phyloP scores from a whole-genome alignment of 805 yeast genomes.

The Ogataea degrootiae region DNA sequence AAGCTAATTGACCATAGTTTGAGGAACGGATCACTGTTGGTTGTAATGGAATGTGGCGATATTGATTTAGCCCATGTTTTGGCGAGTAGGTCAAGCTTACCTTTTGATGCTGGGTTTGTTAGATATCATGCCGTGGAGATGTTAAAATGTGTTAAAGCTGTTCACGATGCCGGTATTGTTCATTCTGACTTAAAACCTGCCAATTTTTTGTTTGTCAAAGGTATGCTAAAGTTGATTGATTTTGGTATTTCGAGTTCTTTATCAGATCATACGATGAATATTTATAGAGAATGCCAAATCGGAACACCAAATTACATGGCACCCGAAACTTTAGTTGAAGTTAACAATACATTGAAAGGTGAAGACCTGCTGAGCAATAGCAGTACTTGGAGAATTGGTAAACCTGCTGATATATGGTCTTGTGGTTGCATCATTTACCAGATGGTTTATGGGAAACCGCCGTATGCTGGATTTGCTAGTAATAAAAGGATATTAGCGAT shows the following conservation, averaged over 20 bases:
- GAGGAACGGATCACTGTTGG: slow-evolving; percentile 53
- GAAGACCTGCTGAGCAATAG: slow-evolving; percentile 21
- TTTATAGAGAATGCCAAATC: slow-evolving; percentile 83
- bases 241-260: slow-evolving; percentile 96
- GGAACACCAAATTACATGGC: slow-evolving; percentile 99
- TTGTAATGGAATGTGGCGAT: slow-evolving; percentile 95
- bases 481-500: slow-evolving; percentile 78
- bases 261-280: slow-evolving; percentile 85
- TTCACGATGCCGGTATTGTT: slow-evolving; percentile 82
- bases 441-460: slow-evolving; percentile 91
- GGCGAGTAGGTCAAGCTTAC: slow-evolving; percentile 43
- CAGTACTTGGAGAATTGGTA: slow-evolving; percentile 73
- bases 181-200: slow-evolving; percentile 50
- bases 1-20: slow-evolving; percentile 70
- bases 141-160: slow-evolving; percentile 76
- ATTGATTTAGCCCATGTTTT: slow-evolving; percentile 82
- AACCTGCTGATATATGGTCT: slow-evolving; percentile 96
- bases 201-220: slow-evolving; percentile 75
- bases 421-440: slow-evolving; percentile 95
- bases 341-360: slow-evolving; percentile 27
- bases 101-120: slow-evolving; percentile 72
- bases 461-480: slow-evolving; percentile 76
- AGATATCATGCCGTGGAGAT: slow-evolving; percentile 75
- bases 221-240: slow-evolving; percentile 82
- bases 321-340: slow-evolving; percentile 84